Conservation (phyloP, 331 rosid genomes). For the Quercus tomentella region DNA sequence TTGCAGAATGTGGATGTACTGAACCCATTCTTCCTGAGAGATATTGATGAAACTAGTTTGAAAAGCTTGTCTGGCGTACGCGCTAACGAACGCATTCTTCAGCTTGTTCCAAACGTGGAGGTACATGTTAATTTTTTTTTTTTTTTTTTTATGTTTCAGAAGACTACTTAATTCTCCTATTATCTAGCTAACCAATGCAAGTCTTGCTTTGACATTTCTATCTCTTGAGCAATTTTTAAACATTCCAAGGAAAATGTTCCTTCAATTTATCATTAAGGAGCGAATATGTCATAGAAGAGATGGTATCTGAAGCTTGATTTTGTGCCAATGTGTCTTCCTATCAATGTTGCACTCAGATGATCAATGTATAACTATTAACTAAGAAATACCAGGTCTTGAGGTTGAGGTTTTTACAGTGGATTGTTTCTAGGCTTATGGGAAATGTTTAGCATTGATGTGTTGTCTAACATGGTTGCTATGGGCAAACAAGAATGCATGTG, state of each 20-base stretch:
- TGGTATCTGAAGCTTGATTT: neutral
- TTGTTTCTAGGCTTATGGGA: neutral
- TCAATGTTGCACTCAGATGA: neutral
- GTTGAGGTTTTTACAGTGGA: neutral
- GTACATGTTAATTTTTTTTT: constrained; percentile 14
- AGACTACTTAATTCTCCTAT: neutral
- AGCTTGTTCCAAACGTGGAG: constrained; percentile 41
- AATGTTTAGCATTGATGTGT: neutral
- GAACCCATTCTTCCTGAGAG: constrained; percentile 35
- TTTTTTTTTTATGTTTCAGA: neutral
- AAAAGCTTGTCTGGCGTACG: constrained; percentile 49
- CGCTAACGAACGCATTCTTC: constrained; percentile 38
- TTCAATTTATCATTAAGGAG: neutral
- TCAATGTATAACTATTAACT: neutral
- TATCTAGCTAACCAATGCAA: neutral
- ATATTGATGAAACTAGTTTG: constrained; percentile 47
- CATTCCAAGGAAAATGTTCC: neutral
- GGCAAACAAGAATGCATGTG: neutral
- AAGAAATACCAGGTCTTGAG: neutral
- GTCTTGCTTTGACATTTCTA: neutral
- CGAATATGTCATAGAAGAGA: neutral
- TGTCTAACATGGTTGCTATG: neutral
- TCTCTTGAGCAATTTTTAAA: neutral
- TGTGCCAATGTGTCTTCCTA: neutral
- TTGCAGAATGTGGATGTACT: constrained; percentile 37